phyloP scores from a whole-genome alignment of 2,329 filamentous ascomycete genomes.

The Aspergillus aculeatus region DNA sequence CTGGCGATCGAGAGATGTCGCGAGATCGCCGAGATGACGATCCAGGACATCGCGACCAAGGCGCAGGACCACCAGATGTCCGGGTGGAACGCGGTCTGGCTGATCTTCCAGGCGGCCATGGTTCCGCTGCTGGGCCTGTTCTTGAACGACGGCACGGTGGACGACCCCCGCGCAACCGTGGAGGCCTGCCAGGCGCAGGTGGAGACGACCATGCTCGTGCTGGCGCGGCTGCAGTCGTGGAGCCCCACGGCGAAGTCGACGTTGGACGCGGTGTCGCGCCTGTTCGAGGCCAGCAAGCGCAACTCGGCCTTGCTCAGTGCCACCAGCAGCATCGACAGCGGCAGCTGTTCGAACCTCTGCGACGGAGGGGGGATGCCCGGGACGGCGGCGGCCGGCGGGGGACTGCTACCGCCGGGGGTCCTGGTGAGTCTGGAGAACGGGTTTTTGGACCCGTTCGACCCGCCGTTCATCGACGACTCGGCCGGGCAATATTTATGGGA shows the following conservation, averaged over 20 bases:
- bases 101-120: constrained; percentile 77
- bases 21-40: constrained; percentile 66
- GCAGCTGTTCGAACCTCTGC: constrained; percentile 19
- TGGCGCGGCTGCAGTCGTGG: constrained; percentile 61
- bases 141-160: constrained; percentile 42
- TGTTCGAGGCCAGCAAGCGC: constrained; percentile 58
- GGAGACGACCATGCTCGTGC: constrained; percentile 43
- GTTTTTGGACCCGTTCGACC: constrained; percentile 25
- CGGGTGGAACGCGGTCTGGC: constrained; percentile 80
- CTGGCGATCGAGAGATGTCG: constrained; percentile 68
- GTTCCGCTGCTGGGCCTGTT: constrained; percentile 74
- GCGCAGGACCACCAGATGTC: constrained; percentile 73
- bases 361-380: constrained; percentile 11
- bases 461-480: constrained; percentile 29
- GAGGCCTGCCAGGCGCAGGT: constrained; percentile 55
- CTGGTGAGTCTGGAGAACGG: constrained; percentile 22
- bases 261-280: constrained; percentile 62
- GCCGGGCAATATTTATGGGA: constrained; percentile 37
- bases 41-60: constrained; percentile 69
- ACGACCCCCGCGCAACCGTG: constrained; percentile 61
- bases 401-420: constrained; percentile 14
- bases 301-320: constrained; percentile 21
- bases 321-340: constrained; percentile 9
- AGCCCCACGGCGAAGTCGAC: constrained; percentile 63
- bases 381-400: constrained; percentile 4